Evolutionary conservation across 257 asterid genomes (phyloP).

Genomic region (Anisodus tanguticus): DNA sequence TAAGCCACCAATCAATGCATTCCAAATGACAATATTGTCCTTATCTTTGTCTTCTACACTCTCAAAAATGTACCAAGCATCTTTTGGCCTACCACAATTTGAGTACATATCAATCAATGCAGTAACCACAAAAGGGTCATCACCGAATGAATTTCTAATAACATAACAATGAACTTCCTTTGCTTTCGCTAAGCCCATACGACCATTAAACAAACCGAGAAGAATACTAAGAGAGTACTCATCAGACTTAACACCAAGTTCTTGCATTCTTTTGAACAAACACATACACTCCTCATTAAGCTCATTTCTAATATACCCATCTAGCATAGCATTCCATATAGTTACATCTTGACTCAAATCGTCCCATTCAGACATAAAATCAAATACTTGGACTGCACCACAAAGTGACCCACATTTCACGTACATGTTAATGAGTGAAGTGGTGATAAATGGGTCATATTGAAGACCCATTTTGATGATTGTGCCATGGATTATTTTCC

Average conservation of each 20-base stretch:
- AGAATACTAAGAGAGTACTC: slow-evolving; percentile 77
- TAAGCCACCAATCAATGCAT: slow-evolving; percentile 74
- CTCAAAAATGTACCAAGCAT: slow-evolving; percentile 71
- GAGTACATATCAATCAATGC: slow-evolving; percentile 75
- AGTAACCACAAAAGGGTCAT: slow-evolving; percentile 68
- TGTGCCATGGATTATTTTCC: slow-evolving; percentile 62
- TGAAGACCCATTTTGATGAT: slow-evolving; percentile 62
- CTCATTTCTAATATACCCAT: slow-evolving; percentile 63
- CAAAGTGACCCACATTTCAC: slow-evolving; percentile 57
- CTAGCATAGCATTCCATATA: slow-evolving; percentile 79
- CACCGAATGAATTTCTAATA: slow-evolving; percentile 50
- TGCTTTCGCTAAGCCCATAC: slow-evolving; percentile 42
- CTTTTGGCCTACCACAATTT: slow-evolving; percentile 47
- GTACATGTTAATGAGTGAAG: slow-evolving; percentile 74
- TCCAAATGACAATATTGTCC: slow-evolving; percentile 60
- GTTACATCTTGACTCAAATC: slow-evolving; percentile 58
- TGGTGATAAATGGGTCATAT: slow-evolving; percentile 63
- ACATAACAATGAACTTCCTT: slow-evolving; percentile 70
- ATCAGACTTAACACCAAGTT: slow-evolving; percentile 64
- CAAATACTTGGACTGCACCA: slow-evolving; percentile 70
- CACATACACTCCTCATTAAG: slow-evolving; percentile 47
- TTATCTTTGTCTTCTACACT: slow-evolving; percentile 48
- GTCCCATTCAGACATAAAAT: slow-evolving; percentile 51
- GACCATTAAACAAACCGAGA: slow-evolving; percentile 51
- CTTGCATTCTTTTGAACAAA: slow-evolving; percentile 65